These are phyloP conservation scores for Climacium dendroides DNA, from an alignment of 225 moss, liverwort and hornwort species.

Conservation along the genomic window DNA sequence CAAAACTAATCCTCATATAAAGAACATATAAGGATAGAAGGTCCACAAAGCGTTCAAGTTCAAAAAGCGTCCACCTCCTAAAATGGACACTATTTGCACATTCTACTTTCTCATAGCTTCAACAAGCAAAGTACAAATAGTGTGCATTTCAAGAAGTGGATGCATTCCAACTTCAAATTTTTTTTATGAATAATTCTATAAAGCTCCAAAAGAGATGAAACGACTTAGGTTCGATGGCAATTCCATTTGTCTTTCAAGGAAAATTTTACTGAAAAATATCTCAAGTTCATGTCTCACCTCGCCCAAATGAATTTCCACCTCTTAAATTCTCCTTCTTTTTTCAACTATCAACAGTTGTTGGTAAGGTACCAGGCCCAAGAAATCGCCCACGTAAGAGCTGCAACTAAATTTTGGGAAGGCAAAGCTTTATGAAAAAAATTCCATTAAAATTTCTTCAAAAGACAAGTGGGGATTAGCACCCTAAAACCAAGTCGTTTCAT, in stretches of 20 bases:
- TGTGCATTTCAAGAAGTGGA: rapidly evolving
- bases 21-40: background rate
- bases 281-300: background rate
- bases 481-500: too few relatives aligned
- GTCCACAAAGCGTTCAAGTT: rapidly evolving
- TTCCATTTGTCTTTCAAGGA: background rate
- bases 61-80: rapidly evolving
- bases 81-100: background rate
- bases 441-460: too few relatives aligned
- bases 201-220: background rate
- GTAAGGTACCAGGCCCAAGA: too few relatives aligned
- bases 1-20: background rate
- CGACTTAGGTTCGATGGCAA: rapidly evolving
- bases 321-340: background rate
- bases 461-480: too few relatives aligned
- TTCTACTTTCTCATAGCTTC: background rate
- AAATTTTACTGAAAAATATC: too few relatives aligned
- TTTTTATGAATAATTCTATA: too few relatives aligned
- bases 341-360: too few relatives aligned
- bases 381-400: too few relatives aligned
- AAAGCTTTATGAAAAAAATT: too few relatives aligned
- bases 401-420: too few relatives aligned
- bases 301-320: background rate
- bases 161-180: background rate
- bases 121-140: background rate